Conservation (phyloP, 2,329 filamentous ascomycete species). For the Neopestalotiopsis sp. region DNA sequence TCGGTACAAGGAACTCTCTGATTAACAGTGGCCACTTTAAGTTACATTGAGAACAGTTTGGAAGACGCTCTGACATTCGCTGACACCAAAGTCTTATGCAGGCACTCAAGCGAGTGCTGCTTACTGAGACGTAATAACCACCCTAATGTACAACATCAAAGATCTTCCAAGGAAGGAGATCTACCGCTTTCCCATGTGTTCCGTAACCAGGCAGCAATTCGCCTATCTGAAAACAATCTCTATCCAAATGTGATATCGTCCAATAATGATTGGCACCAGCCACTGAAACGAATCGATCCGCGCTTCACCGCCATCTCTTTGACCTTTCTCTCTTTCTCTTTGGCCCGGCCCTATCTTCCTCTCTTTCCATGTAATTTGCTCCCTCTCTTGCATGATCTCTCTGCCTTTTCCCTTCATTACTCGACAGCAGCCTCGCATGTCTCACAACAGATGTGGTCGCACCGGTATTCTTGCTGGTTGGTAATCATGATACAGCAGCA, state of each 20-base stretch:
- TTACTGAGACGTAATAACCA: background rate
- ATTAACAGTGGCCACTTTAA: background rate
- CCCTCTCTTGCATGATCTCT: background rate
- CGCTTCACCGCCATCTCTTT: slow-evolving; percentile 2
- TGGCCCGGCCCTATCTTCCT: background rate
- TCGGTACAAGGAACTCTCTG: background rate
- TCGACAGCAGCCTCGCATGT: slow-evolving; percentile 51
- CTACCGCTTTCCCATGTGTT: background rate
- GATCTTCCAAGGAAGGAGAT: background rate
- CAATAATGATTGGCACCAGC: background rate
- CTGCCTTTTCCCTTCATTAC: slow-evolving; percentile 21
- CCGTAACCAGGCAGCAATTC: background rate
- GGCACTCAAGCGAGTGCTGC: background rate
- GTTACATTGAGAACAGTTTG: background rate
- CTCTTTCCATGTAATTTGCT: background rate
- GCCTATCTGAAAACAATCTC: background rate
- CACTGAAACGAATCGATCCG: background rate
- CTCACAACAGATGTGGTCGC: slow-evolving; percentile 60
- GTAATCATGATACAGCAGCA: slow-evolving; percentile 60
- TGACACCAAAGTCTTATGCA: slow-evolving; percentile 1
- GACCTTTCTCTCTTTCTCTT: background rate
- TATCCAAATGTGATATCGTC: background rate
- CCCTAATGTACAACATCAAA: slow-evolving; percentile 2
- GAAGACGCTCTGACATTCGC: background rate
- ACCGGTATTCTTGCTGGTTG: slow-evolving; percentile 53